These are phyloP conservation scores for Cynanchum wilfordii DNA, from an alignment of 257 asterid genomes.

Conservation along the genomic window DNA sequence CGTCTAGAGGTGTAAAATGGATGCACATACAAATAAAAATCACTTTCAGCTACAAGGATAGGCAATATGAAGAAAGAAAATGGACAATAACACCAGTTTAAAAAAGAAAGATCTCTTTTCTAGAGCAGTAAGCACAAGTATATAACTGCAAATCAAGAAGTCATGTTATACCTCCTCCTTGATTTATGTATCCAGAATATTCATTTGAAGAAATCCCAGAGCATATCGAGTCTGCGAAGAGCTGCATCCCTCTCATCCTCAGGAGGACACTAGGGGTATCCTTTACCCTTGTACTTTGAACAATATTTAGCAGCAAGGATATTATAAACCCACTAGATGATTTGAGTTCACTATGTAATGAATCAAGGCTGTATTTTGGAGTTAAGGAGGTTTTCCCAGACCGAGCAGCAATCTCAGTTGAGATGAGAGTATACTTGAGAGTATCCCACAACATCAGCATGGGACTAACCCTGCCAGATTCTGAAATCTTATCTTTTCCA, in stretches of 20 bases:
- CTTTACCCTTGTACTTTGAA: slow-evolving; percentile 48
- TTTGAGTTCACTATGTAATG: slow-evolving; percentile 64
- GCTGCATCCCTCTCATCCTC: slow-evolving; percentile 68
- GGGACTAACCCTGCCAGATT: slow-evolving; percentile 61
- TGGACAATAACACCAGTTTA: background rate
- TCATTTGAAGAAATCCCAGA: slow-evolving; percentile 30
- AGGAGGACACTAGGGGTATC: slow-evolving; percentile 49
- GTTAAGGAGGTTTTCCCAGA: slow-evolving; percentile 55
- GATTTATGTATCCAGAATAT: slow-evolving; percentile 20
- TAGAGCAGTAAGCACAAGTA: background rate
- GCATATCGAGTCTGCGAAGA: slow-evolving; percentile 66
- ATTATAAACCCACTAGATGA: slow-evolving; percentile 80
- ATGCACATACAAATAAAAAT: background rate
- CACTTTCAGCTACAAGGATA: background rate
- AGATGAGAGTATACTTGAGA: slow-evolving; percentile 74
- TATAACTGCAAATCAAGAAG: slow-evolving; percentile 11
- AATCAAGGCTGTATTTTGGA: slow-evolving; percentile 58
- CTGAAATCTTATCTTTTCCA: slow-evolving; percentile 53
- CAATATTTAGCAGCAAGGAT: slow-evolving; percentile 64
- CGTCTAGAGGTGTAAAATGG: background rate
- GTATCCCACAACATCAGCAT: slow-evolving; percentile 82
- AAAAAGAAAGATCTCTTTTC: background rate
- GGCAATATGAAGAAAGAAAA: background rate
- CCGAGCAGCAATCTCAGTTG: slow-evolving; percentile 84
- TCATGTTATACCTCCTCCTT: slow-evolving; percentile 46